Base-by-base conservation (phyloP, 2,329 filamentous ascomycete species). In the Cyanodermella asteris region DNA sequence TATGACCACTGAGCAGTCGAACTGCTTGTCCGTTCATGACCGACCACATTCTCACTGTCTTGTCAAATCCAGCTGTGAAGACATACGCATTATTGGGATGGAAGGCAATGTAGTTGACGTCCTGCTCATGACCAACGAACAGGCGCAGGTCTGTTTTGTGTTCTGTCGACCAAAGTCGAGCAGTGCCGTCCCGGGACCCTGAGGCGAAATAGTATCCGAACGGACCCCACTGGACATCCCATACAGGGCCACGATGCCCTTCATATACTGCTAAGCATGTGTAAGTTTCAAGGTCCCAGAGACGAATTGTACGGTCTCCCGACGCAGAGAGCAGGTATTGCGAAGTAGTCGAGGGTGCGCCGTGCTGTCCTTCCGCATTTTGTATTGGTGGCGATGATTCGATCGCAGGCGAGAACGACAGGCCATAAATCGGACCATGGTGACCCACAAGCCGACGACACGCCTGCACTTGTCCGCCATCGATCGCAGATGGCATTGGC, bases 21-120 rank as follows among this genome's bases (percentile, higher is more conserved):
- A 93, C 77, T 18, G 81, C 80, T 32, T 72, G 71, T 15, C 87
- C 87, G 6, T 74, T 84, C 7, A 69, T 64, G n/a, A 93, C 66
- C 7, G 81, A 72, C 87, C 87, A 97, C 84, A 97, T 94, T 16
- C 87, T 72, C 17, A 94, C 77, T 1, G 81, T 87, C 47, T 84
- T 84, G 48, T 97, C 82, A 36, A 76, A 76, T 8, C 80, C 90
- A 4, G 76, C 81, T 0, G 87, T 93, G 48, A 97, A 93, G 22
- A 93, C 57, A 39, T 94, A 97, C 5, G 75, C 68, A 11, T 78
- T 80, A 43, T 97, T 97, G 1, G 84, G 80, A 40, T 97, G 87
- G 70, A 87, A 97, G 9, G 75, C 61, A n/a, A 93, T 61, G 21
- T 72, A 70, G 25, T 90, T 90, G n/a, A 93, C 77, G 36, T 80